phyloP scores from a whole-genome alignment of 225 moss, liverwort and hornwort genomes.

The Polytrichum formosum region DNA sequence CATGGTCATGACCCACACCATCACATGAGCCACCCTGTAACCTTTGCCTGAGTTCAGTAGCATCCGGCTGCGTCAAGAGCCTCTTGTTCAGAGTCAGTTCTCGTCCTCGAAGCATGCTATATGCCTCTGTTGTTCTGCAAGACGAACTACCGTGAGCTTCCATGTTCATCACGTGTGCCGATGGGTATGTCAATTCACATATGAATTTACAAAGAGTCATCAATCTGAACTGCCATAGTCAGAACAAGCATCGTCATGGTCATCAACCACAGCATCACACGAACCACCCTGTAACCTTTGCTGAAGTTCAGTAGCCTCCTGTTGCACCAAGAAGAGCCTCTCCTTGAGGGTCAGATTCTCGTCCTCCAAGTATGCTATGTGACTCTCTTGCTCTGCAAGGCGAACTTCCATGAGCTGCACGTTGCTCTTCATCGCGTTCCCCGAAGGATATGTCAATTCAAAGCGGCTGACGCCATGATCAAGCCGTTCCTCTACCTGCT shows the following conservation, averaged over 20 bases:
- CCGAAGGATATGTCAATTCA: slow-evolving; percentile 56
- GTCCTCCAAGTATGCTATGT: slow-evolving; percentile 69
- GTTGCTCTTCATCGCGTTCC: slow-evolving; percentile 30
- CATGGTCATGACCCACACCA: slow-evolving; percentile 55
- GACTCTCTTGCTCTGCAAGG: slow-evolving; percentile 57
- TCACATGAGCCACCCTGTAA: slow-evolving; percentile 45
- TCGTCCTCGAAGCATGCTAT: too few relatives aligned
- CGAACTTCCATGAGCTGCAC: slow-evolving; percentile 56
- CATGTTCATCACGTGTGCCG: slow-evolving; percentile 29
- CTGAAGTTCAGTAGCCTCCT: slow-evolving; percentile 51
- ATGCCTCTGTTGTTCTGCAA: slow-evolving; percentile 1
- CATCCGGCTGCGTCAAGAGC: slow-evolving; percentile 58
- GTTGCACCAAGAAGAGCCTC: slow-evolving; percentile 57
- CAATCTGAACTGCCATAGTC: slow-evolving; percentile 65
- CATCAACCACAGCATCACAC: slow-evolving; percentile 47
- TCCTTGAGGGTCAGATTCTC: slow-evolving; percentile 60
- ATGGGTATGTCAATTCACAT: slow-evolving; percentile 49
- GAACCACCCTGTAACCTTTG: slow-evolving; percentile 50
- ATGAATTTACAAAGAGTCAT: slow-evolving; percentile 6
- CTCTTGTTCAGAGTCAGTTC: slow-evolving; percentile 31
- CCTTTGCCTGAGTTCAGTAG: slow-evolving; percentile 40
- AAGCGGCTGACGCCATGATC: slow-evolving; percentile 67
- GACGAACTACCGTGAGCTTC: slow-evolving; percentile 54
- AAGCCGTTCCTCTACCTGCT: slow-evolving; percentile 57
- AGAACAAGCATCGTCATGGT: slow-evolving; percentile 70